Percentiles rank a stretch among this genome's conserved stretches.
These are phyloP conservation scores for Mortierella sp. DNA, from an alignment of 371 early-diverging fungal species.

Conservation along the genomic window DNA sequence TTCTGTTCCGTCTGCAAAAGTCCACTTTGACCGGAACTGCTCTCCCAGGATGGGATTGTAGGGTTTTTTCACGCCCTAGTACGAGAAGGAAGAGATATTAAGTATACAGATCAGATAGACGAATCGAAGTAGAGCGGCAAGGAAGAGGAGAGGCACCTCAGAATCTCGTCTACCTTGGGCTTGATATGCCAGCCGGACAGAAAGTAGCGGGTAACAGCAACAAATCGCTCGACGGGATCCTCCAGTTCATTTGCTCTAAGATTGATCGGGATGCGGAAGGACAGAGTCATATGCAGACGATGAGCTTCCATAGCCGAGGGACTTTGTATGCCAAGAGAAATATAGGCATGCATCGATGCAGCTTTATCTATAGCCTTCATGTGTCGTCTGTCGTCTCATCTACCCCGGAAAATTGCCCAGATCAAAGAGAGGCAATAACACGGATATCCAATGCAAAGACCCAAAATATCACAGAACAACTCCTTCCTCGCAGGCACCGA, in stretches of 20 bases:
- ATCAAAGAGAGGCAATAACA: too few species aligned
- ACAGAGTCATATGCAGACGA: conserved; percentile 3
- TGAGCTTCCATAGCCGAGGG: not conserved
- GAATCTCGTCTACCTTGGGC: conserved; percentile 93
- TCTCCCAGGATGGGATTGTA: conserved; percentile 98
- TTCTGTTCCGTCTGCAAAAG: conserved; percentile 76
- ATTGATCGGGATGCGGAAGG: not conserved
- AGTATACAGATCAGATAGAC: too few species aligned
- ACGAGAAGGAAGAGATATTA: not conserved
- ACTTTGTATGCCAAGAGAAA: too few species aligned
- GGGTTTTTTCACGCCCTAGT: conserved; percentile 96
- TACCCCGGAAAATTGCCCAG: too few species aligned
- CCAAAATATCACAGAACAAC: too few species aligned
- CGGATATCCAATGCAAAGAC: too few species aligned
- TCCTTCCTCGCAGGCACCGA: too few species aligned
- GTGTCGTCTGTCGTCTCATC: too few species aligned
- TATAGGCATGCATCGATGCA: too few species aligned
- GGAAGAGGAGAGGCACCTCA: too few species aligned
- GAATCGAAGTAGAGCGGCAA: too few species aligned
- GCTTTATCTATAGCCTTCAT: too few species aligned
- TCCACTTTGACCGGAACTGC: conserved; percentile 86
- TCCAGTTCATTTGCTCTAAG: conserved; percentile 66
- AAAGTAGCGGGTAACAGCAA: conserved; percentile 90
- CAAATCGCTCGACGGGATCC: conserved; percentile 88
- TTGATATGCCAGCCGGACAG: conserved; percentile 97